Conservation (phyloP, 768 basidiomycete genomes). For the Naganishia vishniacii region DNA sequence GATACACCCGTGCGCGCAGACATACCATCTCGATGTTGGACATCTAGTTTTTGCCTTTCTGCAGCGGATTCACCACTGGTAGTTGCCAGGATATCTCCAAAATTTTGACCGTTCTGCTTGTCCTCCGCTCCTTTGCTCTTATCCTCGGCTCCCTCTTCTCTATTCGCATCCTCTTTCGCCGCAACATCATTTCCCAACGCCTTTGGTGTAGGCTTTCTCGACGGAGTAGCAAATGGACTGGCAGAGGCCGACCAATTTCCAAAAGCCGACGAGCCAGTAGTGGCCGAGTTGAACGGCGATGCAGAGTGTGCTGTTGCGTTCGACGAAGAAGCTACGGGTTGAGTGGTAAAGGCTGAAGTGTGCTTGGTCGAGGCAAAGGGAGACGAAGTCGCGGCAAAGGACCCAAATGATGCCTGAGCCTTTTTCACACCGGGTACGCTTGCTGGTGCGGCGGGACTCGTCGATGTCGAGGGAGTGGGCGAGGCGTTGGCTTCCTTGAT, state of each 20-base stretch:
- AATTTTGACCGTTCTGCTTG: constrained; percentile 21
- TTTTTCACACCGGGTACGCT: constrained; percentile 18
- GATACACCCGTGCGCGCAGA: constrained; percentile 15
- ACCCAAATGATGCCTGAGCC: constrained; percentile 35
- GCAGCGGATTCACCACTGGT: constrained; percentile 31
- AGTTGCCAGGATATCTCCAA: constrained; percentile 41
- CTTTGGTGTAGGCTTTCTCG: constrained; percentile 26
- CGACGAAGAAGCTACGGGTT: constrained; percentile 23
- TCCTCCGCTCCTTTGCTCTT: constrained; percentile 21
- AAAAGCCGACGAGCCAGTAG: constrained; percentile 2
- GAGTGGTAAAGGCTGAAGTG: constrained; percentile 24
- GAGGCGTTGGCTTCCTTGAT: constrained; percentile 21
- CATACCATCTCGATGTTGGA: constrained; percentile 49
- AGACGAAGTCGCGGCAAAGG: constrained; percentile 31
- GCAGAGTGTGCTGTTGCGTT: constrained; percentile 16
- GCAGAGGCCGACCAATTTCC: constrained; percentile 34
- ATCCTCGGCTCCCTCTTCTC: constrained; percentile 18
- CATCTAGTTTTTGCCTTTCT: constrained; percentile 40
- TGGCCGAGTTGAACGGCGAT: constrained; percentile 13
- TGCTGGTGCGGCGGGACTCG: constrained; percentile 1
- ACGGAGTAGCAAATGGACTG: constrained; percentile 36
- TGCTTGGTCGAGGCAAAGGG: constrained; percentile 25
- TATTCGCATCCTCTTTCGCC: constrained; percentile 13
- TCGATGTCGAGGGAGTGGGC: not conserved
- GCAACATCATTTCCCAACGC: not conserved